phyloP scores from a whole-genome alignment of 306 rosid genomes.

The Quercus variabilis region DNA sequence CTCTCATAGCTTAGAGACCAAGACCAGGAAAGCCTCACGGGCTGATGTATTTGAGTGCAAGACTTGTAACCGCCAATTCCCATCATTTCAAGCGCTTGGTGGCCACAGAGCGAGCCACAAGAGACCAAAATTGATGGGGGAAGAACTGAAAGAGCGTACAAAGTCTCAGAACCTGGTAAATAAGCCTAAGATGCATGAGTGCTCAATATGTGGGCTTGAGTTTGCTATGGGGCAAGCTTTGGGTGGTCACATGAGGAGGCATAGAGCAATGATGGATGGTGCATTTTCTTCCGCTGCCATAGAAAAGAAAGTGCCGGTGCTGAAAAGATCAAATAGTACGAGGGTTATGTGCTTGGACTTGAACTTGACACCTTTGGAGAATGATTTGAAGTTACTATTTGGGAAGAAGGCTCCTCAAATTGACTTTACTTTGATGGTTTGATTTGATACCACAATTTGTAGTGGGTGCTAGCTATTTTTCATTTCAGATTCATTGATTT shows the following conservation, averaged over 20 bases:
- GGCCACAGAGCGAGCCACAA: constrained; percentile 94
- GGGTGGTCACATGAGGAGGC: constrained; percentile 91
- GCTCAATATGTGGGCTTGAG: constrained; percentile 60
- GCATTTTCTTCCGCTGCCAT: constrained; percentile 21
- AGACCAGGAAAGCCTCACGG: background rate
- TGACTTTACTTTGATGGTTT: constrained; percentile 31
- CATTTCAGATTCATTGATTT: background rate
- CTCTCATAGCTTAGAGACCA: constrained; percentile 21
- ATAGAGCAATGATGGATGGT: constrained; percentile 30
- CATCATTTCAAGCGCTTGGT: constrained; percentile 86
- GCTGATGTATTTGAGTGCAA: constrained; percentile 55
- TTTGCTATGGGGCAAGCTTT: constrained; percentile 80
- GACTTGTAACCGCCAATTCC: constrained; percentile 67
- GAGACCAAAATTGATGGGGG: constrained; percentile 17
- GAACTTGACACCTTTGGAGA: constrained; percentile 80
- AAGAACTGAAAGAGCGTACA: constrained; percentile 5
- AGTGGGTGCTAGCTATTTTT: background rate
- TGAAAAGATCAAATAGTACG: constrained; percentile 50
- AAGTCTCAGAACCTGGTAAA: constrained; percentile 15
- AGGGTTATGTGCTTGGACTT: constrained; percentile 61
- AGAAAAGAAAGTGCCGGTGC: constrained; percentile 37
- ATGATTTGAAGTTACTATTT: constrained; percentile 62
- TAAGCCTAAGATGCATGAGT: constrained; percentile 50
- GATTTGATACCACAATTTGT: background rate
- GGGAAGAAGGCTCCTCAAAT: constrained; percentile 52